Base-by-base conservation (phyloP, 495 filamentous ascomycete genomes). In the Aspergillus sclerotioniger region DNA sequence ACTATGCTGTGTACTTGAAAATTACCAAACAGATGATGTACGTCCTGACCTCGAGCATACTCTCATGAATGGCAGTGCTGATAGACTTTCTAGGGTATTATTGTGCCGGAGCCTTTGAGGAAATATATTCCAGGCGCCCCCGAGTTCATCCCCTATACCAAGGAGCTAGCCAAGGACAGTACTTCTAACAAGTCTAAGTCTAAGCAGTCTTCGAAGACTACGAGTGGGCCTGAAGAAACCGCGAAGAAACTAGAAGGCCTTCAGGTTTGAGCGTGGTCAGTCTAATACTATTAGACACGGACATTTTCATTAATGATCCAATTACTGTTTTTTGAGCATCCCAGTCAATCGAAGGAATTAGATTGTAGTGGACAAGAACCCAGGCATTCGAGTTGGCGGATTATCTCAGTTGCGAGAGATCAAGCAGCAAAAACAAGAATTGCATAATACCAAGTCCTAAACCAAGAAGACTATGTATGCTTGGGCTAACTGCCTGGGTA, bases 1-100 rank as follows among this genome's bases (percentile, higher is more conserved):
- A 19, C 81, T 98, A 25, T 98, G 94, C 80, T 96, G 93, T 66
- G 76, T 98, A 19, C 82, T 98, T 45, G 95, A 98, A 76, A 98
- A 98, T 76, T 98, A 90, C 73, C 94, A 98, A 76, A 91, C 84
- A 3, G 86, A 94, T 63, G 86, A 93, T 62, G 89, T 90, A 70
- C 70, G 79, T 77, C 2, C 20, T 64, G 32, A 31, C 53, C 13
- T 19, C 20, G 44, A 46, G 13, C 17, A 9, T 17, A 9, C 19
- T 17, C 6, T 45, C 32, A 41, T 29, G n/a, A 9, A 51, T 21
- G 8, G 46, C 59, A 47, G 54, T 62, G n/a, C 1, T 45, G 33
- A 43, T 49, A 2, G 28, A 29, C 25, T 47, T 19, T 43, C 45
- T 66, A 92, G 84, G 93, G 93, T 50, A 81, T 96, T 62, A 84